phyloP scores from a whole-genome alignment of 257 asterid species.

The Solanum ossicruentum region DNA sequence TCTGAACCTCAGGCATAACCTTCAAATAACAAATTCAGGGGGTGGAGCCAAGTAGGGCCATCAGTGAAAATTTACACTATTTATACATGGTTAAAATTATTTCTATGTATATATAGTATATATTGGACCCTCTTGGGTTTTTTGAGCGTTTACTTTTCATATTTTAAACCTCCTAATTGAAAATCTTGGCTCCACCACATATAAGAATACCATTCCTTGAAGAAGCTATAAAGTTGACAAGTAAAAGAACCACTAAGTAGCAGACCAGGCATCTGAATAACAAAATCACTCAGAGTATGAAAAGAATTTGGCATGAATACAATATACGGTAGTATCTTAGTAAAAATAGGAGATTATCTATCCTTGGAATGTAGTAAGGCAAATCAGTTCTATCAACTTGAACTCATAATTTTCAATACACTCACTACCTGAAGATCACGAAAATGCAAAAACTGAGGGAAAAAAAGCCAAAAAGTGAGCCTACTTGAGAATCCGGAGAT shows the following conservation, averaged over 20 bases:
- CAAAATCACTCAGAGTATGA: not conserved
- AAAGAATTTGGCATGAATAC: not conserved
- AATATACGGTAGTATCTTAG: not conserved
- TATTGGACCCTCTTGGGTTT: too few species aligned
- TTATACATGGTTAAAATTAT: too few species aligned
- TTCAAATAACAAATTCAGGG: not conserved
- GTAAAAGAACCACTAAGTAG: not conserved
- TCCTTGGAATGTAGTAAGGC: not conserved
- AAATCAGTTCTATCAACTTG: not conserved
- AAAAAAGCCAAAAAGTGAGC: not conserved
- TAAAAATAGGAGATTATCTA: not conserved
- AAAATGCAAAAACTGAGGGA: not conserved
- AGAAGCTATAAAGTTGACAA: not conserved
- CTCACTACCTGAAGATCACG: not conserved
- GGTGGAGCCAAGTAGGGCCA: not conserved
- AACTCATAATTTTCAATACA: not conserved
- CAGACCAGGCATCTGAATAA: not conserved
- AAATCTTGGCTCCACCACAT: not conserved
- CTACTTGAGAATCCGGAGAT: conserved; percentile 79
- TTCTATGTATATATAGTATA: not conserved
- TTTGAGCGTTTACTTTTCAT: not conserved
- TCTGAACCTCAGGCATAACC: not conserved
- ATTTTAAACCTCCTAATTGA: not conserved
- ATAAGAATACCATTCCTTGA: not conserved
- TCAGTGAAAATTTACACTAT: not conserved